Percentiles rank a stretch among this genome's conserved stretches.
These are phyloP conservation scores for Leucogyrophana mollusca DNA, from an alignment of 768 basidiomycete genomes.

Conservation along the genomic window DNA sequence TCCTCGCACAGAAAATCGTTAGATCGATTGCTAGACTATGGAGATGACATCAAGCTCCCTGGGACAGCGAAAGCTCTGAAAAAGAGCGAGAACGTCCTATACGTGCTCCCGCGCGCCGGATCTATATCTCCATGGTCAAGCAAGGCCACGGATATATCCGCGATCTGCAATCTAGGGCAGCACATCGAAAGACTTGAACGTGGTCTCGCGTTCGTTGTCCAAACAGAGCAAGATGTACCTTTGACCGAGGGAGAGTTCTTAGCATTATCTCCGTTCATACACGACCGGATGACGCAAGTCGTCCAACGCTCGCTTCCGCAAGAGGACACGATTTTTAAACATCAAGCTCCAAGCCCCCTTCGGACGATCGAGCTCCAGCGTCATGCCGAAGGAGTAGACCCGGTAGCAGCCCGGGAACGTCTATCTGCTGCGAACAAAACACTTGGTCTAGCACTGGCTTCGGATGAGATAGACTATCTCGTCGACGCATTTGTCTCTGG, in stretches of 20 bases:
- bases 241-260: constrained; percentile 49
- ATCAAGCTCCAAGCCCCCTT: constrained; percentile 64
- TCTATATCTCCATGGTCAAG: constrained; percentile 99
- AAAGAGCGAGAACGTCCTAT: constrained; percentile 47
- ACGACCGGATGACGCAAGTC: constrained; percentile 97
- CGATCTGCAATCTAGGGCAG: constrained; percentile 75
- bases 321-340: constrained; percentile 55
- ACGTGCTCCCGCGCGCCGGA: constrained; percentile 80
- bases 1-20: constrained; percentile 55
- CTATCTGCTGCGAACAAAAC: constrained; percentile 77
- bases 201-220: constrained; percentile 69
- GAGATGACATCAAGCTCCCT: constrained; percentile 63
- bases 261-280: constrained; percentile 67
- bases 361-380: constrained; percentile 63
- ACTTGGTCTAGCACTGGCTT: constrained; percentile 86
- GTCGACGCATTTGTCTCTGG: constrained; percentile 85
- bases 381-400: constrained; percentile 20
- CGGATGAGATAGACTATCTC: constrained; percentile 91
- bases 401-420: constrained; percentile 50
- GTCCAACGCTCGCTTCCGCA: constrained; percentile 59
- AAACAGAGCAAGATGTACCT: constrained; percentile 35
- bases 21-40: constrained; percentile 77
- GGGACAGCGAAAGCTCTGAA: constrained; percentile 37
- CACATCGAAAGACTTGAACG: constrained; percentile 84
- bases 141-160: constrained; percentile 95